phyloP scores from a whole-genome alignment of 257 asterid genomes.

The Cordia subcordata region DNA sequence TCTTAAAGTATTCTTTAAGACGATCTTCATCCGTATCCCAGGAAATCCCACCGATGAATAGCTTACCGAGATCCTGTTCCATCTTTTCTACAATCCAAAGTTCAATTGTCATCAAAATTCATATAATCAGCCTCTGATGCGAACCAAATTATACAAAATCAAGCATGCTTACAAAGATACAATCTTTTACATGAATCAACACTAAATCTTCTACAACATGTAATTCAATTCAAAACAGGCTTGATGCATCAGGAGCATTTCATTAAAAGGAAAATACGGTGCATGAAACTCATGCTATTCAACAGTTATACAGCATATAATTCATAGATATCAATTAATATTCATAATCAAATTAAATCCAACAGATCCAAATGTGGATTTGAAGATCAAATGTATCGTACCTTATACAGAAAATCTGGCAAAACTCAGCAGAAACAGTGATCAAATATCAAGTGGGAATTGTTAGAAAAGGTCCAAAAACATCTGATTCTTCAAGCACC shows the following conservation, averaged over 20 bases:
- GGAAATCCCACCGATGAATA: constrained; percentile 92
- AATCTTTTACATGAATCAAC: no score
- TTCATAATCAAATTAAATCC: constrained; percentile 23
- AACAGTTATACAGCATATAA: background rate
- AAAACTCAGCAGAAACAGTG: constrained; percentile 34
- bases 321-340: background rate
- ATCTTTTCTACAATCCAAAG: constrained; percentile 44
- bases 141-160: no score
- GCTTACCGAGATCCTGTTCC: constrained; percentile 82
- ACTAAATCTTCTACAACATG: no score
- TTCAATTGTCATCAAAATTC: background rate
- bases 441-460: constrained; percentile 48
- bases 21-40: constrained; percentile 94
- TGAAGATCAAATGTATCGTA: background rate
- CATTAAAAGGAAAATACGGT: background rate
- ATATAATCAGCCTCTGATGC: background rate
- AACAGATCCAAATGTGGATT: constrained; percentile 40
- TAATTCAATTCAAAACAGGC: no score
- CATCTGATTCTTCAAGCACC: constrained; percentile 65
- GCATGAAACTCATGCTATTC: background rate
- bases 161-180: no score
- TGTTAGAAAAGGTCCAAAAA: constrained; percentile 43
- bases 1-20: constrained; percentile 60
- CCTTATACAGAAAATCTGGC: constrained; percentile 73
- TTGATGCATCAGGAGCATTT: no score